These are phyloP conservation scores for Oehlia diaphana DNA, from an alignment of 192 early-diverging fungal genomes.

Conservation along the genomic window DNA sequence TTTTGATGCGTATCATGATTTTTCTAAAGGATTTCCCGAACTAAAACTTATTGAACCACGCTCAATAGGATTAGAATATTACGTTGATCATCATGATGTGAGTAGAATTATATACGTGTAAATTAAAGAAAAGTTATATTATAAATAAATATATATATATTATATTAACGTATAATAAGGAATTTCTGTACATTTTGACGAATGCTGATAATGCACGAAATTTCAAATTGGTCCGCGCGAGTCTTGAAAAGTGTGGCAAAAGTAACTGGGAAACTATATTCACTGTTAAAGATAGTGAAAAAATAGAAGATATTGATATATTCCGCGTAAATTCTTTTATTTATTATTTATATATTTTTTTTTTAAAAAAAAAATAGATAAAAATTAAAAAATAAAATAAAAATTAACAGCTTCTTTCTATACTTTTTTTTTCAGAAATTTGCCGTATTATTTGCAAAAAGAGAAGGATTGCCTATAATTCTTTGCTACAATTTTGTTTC, in stretches of 20 bases:
- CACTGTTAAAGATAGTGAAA: slow-evolving; percentile 55
- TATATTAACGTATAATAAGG: slow-evolving; percentile 6
- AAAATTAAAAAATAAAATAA: too few relatives aligned
- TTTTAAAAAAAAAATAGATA: too few relatives aligned
- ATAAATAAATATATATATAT: slow-evolving; percentile 24
- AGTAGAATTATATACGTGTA: slow-evolving; percentile 1
- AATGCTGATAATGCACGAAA: slow-evolving; percentile 53
- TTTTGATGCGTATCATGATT: slow-evolving; percentile 51
- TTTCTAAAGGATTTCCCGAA: slow-evolving; percentile 34
- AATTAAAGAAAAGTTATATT: slow-evolving; percentile 13
- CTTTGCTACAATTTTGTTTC: slow-evolving; percentile 48
- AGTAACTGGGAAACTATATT: slow-evolving; percentile 62
- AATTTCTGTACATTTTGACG: slow-evolving; percentile 54
- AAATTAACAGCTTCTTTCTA: background rate
- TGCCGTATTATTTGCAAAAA: slow-evolving; percentile 49
- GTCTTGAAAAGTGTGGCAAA: slow-evolving; percentile 37
- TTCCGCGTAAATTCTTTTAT: slow-evolving; percentile 49
- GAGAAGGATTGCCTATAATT: slow-evolving; percentile 57
- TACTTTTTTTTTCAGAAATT: slow-evolving; percentile 36
- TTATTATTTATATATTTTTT: background rate
- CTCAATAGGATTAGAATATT: slow-evolving; percentile 64
- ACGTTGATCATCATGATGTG: slow-evolving; percentile 74
- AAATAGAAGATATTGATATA: slow-evolving; percentile 77
- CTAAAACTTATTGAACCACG: slow-evolving; percentile 56
- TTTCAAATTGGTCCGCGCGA: slow-evolving; percentile 62